These are phyloP conservation scores for Cercospora sp. DNA, from an alignment of 2,329 filamentous ascomycete species.

Conservation along the genomic window DNA sequence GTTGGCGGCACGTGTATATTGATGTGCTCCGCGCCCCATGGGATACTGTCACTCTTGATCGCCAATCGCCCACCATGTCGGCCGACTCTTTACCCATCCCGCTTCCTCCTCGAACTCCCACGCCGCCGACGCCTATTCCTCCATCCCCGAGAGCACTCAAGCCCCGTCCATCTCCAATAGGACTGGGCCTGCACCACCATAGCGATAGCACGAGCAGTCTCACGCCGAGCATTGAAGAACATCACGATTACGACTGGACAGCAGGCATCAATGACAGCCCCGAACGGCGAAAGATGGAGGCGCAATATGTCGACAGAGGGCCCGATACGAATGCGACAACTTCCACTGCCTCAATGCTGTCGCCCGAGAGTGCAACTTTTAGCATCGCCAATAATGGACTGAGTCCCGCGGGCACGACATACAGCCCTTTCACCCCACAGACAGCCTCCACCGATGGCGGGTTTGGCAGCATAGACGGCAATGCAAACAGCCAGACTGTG, in stretches of 20 bases:
- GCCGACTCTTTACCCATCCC: conserved; percentile 57
- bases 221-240: conserved; percentile 30
- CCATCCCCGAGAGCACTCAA: conserved; percentile 18
- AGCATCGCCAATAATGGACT: conserved; percentile 24
- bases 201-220: conserved; percentile 30
- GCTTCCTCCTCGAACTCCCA: conserved; percentile 63
- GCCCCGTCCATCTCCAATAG: conserved; percentile 17
- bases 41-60: neutral
- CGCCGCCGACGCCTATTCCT: conserved; percentile 54
- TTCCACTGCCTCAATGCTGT: conserved; percentile 33
- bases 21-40: neutral
- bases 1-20: conserved; percentile 1
- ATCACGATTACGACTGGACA: conserved; percentile 37
- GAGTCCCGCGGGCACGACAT: conserved; percentile 31
- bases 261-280: conserved; percentile 34
- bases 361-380: conserved; percentile 35
- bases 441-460: conserved; percentile 35
- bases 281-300: conserved; percentile 9
- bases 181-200: conserved; percentile 27
- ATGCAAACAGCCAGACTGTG: conserved; percentile 30
- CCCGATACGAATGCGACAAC: conserved; percentile 22
- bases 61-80: conserved; percentile 51
- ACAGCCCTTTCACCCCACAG: conserved; percentile 38
- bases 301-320: conserved; percentile 10
- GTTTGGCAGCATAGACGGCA: conserved; percentile 32